Conservation (phyloP, 768 basidiomycete genomes). For the Pleurotus djamor region DNA sequence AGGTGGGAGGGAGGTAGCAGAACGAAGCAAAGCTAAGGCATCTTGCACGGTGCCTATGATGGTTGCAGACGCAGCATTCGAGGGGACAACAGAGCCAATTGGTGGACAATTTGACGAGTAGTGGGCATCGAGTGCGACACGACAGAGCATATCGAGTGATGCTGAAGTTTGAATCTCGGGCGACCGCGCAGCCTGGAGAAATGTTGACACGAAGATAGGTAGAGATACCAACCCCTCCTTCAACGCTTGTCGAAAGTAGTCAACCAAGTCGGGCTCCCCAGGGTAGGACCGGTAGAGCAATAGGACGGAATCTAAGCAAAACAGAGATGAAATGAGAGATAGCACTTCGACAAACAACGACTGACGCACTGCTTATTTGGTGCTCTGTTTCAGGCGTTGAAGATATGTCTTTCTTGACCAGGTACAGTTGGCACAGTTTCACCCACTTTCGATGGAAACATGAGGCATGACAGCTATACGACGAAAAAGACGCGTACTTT, state of each 20-base stretch:
- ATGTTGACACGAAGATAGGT: conserved; percentile 58
- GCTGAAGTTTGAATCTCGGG: conserved; percentile 60
- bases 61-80: conserved; percentile 42
- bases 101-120: conserved; percentile 54
- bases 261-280: conserved; percentile 65
- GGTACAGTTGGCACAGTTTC: conserved; percentile 57
- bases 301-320: conserved; percentile 60
- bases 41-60: conserved; percentile 59
- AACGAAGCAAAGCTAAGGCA: conserved; percentile 55
- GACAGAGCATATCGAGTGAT: conserved; percentile 71
- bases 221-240: conserved; percentile 54
- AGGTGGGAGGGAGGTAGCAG: conserved; percentile 51
- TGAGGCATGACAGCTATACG: not conserved
- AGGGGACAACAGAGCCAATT: conserved; percentile 53
- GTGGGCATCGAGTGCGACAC: conserved; percentile 60
- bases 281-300: conserved; percentile 66
- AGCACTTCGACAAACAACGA: not conserved
- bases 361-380: conserved; percentile 7
- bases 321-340: conserved; percentile 23
- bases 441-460: conserved; percentile 51
- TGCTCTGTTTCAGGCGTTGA: conserved; percentile 3
- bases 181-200: conserved; percentile 66
- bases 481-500: conserved; percentile 44
- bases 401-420: conserved; percentile 42
- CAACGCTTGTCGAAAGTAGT: conserved; percentile 63